Evolutionary conservation across 1,284 basidiomycete species (phyloP).

Genomic region (Rhodotorula sp.): DNA sequence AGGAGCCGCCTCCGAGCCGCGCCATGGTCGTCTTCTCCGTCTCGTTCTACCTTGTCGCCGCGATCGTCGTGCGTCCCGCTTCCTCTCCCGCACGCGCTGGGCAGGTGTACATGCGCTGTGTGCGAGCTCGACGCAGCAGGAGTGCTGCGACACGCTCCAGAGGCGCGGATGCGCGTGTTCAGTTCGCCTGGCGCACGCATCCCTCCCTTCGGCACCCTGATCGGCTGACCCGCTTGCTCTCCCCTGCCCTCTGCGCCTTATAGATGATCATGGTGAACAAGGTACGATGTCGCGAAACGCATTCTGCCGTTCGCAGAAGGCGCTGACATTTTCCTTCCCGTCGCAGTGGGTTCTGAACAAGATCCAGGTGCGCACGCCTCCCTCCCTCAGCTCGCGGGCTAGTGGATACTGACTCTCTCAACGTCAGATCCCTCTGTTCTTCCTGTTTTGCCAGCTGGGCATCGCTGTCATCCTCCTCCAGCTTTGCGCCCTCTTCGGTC

Average conservation of each 20-base stretch:
- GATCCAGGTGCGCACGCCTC: conserved; percentile 30
- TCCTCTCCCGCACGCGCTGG: too few relatives aligned
- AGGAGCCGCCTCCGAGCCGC: conserved; percentile 36
- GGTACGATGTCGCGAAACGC: neutral
- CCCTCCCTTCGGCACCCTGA: neutral
- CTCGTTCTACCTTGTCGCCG: conserved; percentile 74
- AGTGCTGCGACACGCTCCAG: too few relatives aligned
- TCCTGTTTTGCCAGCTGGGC: conserved; percentile 74
- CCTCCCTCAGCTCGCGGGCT: too few relatives aligned
- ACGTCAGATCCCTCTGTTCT: conserved; percentile 72
- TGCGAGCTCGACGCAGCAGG: neutral
- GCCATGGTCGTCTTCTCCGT: conserved; percentile 45
- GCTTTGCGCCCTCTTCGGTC: conserved; percentile 62
- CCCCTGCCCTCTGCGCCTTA: neutral
- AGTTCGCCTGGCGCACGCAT: neutral
- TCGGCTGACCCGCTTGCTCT: neutral
- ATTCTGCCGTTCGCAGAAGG: neutral
- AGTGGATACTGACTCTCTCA: conserved; percentile 55
- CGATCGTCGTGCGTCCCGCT: conserved; percentile 65
- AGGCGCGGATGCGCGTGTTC: neutral
- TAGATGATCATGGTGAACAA: conserved; percentile 49
- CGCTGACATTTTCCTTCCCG: conserved; percentile 42
- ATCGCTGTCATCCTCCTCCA: conserved; percentile 77
- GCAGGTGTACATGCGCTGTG: too few relatives aligned
- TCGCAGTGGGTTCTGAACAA: conserved; percentile 41